Conservation (phyloP, 179 eudicot genomes). For the Spergularia azorica region DNA sequence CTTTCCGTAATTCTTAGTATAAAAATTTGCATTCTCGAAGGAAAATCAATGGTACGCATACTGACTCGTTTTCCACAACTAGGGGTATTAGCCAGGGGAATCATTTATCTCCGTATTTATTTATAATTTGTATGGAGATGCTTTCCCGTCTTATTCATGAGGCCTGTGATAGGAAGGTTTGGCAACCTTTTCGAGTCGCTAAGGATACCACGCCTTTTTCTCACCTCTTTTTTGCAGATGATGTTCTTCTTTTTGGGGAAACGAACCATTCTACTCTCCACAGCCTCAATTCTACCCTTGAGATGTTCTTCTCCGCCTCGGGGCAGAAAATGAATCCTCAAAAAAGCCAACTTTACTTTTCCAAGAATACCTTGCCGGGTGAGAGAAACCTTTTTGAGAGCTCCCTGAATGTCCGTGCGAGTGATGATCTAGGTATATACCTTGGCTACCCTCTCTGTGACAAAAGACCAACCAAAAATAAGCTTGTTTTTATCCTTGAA, state of each 20-base stretch:
- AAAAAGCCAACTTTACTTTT: background rate
- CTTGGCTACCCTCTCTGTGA: background rate
- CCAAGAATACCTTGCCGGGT: background rate
- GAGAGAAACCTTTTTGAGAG: background rate
- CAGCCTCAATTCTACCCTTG: background rate
- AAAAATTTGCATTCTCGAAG: no score
- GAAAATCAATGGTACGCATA: no score
- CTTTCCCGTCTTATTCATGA: background rate
- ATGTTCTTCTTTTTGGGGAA: background rate
- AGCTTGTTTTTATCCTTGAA: background rate
- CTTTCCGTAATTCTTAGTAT: no score
- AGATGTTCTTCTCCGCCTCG: background rate
- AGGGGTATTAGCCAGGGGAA: background rate
- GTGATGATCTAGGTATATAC: background rate
- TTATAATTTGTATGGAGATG: conserved; percentile 1
- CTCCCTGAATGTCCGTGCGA: accelerated
- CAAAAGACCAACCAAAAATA: background rate
- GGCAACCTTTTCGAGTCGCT: background rate
- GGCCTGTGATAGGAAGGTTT: background rate
- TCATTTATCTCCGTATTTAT: conserved; percentile 12
- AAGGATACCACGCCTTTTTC: background rate
- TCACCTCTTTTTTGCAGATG: conserved; percentile 1
- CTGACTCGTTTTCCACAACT: background rate
- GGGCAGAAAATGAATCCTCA: background rate
- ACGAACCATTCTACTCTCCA: background rate